Base-by-base conservation (phyloP, 2,329 filamentous ascomycete genomes). In the Trichothecium roseum region DNA sequence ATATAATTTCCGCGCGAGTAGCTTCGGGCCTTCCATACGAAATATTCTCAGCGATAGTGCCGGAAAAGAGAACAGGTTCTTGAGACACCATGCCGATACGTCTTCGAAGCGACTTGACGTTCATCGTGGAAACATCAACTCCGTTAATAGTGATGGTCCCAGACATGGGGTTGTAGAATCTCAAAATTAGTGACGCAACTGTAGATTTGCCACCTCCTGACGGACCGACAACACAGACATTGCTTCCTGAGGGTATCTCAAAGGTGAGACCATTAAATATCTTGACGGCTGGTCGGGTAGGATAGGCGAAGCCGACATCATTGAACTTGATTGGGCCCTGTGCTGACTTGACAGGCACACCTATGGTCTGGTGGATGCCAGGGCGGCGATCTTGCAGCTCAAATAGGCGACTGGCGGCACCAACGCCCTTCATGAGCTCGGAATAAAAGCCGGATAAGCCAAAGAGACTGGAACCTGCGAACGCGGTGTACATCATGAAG, bases 401-500 rank as follows among this genome's bases (percentile, higher is more conserved):
- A 51, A 98, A 98, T 2, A 98, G 69, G 40, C 91, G 82, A 51
- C 83, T 94, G n/a, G 91, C 91, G 29, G 91, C 91, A 50, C 93
- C 91, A 4, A 94, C 89, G 29, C 93, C 93, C 59, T 98, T 98
- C 91, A 98, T 98, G 42, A 98, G 70, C 55, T 98, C 91, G 0
- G 88, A 94, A 60, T 95, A 98, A 62, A 98, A 98, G 38, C 84
- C 86, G 4, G 87, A 94, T 2, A 98, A 68, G 4, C 91, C 91
- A 47, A 96, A 94, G 43, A 98, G 74, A 59, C 85, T 94, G 33
- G 84, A 91, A 3, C 77, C 77, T 6, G 77, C 75, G 56, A 79
- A 96, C 4, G 85, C 89, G 3, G 88, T 94, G 59, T 96, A 98
- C 89, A 98, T 96, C 64, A 98, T 74, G 60, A 98, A 98, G 0